Evolutionary conservation across 371 early-diverging fungal species (phyloP), one percentile per base, ranked within the genome.

Genomic region (Mortierella sp.): DNA sequence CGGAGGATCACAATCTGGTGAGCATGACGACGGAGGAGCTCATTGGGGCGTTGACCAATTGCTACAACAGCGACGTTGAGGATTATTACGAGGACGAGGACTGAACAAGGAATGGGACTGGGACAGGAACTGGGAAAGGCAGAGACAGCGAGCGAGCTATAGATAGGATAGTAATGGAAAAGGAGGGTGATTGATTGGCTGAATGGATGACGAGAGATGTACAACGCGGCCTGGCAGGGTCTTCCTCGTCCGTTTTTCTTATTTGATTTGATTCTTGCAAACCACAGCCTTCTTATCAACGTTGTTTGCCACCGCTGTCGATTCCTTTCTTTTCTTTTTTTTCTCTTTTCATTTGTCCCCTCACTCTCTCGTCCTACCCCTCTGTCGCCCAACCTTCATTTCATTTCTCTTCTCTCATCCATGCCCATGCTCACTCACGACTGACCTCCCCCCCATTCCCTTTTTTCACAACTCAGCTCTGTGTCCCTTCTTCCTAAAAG

Each of bases 1-100:
- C 78, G 0, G 81, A 84, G 68, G 85, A 84, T 24, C 85, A 84
- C 38, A 44, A 84, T 51, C 71, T 84, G 74, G 81, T 81, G 6
- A 81, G 78, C 56, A 81, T 84, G 81, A 81, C 85, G 46, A 81
- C 85, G 14, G 85, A 84, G 27, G 85, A 84, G 70, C 55, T 84
- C 1, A 84, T 84, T 32, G 76, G 72, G 4, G 81, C 81, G 1
- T 49, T 84, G 71, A 84, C 85, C 38, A 78, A 74, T 70, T 81
- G 85, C 32, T 84, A 84, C 63, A 80, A 77, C 21, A 78, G 78
- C 68, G 78, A 84, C 29, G 46, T 75, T 24, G 78, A 78, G 24
- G 84, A 78, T 46, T 81, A 81, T 44, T 78, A 81, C 41, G 78
- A 81, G 1, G 84, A 76, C 2, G 84, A 78, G 29, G 84, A 79